A percentile compares a stretch with the other conserved stretches of the same genome.
Evolutionary conservation across 352 stramenopile genomes (phyloP).

Genomic region (Phytophthora palmivora): DNA sequence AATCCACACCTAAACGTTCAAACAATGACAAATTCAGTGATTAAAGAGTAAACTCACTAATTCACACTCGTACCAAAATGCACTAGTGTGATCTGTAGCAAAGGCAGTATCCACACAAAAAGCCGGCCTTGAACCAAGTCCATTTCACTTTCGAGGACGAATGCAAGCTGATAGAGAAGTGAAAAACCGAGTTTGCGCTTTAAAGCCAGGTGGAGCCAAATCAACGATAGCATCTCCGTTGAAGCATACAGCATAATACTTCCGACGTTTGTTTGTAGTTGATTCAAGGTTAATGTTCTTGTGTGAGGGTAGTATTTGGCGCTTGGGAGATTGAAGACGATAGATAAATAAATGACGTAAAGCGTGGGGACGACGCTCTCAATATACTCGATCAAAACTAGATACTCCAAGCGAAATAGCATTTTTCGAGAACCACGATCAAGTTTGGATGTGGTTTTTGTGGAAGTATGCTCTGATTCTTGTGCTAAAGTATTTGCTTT

Average conservation of each 20-base stretch:
- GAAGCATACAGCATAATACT: constrained; percentile 5
- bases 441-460: constrained; percentile 2
- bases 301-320: constrained; percentile 31
- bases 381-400: constrained; percentile 7
- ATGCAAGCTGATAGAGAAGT: constrained; percentile 38
- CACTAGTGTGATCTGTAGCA: constrained; percentile 32
- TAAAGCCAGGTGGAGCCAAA: constrained; percentile 5
- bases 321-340: constrained; percentile 32
- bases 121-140: constrained; percentile 30
- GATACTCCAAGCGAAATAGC: constrained; percentile 5
- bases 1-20: constrained; percentile 11
- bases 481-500: not conserved
- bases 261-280: constrained; percentile 11
- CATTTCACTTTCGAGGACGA: constrained; percentile 44
- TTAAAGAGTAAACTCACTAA: not conserved
- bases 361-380: constrained; percentile 16
- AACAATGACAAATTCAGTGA: not conserved
- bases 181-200: constrained; percentile 27
- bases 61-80: constrained; percentile 32
- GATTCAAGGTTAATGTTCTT: not conserved
- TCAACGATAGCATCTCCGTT: not conserved
- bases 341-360: constrained; percentile 23
- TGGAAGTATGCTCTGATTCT: too few relatives aligned
- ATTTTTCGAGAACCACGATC: not conserved
- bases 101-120: constrained; percentile 35